Evolutionary conservation across 208 protist species (phyloP).

Genomic region (Leishmania aethiopica): DNA sequence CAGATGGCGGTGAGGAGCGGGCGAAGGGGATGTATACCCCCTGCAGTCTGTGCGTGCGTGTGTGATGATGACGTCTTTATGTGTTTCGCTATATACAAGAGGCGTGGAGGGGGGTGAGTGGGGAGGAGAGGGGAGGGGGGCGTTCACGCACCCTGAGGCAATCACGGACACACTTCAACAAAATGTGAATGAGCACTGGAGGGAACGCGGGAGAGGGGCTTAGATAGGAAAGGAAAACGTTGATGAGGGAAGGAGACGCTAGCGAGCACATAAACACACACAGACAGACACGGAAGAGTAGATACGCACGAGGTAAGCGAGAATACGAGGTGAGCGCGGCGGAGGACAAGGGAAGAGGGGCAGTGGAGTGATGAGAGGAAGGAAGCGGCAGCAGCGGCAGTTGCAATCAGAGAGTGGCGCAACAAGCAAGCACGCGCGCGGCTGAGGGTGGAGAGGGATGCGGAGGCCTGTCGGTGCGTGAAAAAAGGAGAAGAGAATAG

Average conservation of each 20-base stretch:
- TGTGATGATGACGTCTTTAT: not conserved
- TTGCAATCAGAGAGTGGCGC: not conserved
- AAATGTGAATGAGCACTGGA: not conserved
- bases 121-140: not conserved
- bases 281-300: not conserved
- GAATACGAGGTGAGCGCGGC: not conserved
- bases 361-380: not conserved
- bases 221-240: not conserved
- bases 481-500: not conserved
- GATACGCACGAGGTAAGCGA: not conserved
- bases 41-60: not conserved
- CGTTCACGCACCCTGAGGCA: not conserved
- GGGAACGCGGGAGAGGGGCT: not conserved
- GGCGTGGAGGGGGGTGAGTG: not conserved
- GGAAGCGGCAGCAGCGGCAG: not conserved
- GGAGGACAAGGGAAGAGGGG: not conserved
- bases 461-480: no score
- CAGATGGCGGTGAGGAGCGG: not conserved
- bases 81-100: no score
- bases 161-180: not conserved
- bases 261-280: not conserved
- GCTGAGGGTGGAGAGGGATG: not conserved
- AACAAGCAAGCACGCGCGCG: not conserved
- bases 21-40: not conserved
- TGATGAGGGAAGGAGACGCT: not conserved